These are phyloP conservation scores for Gelatoporia subvermispora DNA, from an alignment of 768 basidiomycete genomes.

Conservation along the genomic window DNA sequence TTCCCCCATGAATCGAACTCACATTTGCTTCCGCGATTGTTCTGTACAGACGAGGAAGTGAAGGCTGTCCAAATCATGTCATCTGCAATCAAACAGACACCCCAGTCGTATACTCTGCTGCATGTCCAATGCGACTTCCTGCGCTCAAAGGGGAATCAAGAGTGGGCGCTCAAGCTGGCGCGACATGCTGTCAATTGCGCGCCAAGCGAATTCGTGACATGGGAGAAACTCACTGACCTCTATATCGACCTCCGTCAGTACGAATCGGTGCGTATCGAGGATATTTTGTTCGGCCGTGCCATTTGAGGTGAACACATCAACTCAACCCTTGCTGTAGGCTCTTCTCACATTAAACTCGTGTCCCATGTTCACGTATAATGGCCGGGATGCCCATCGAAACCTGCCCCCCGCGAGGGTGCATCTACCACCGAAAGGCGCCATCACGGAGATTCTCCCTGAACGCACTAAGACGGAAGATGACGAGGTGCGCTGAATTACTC, in stretches of 20 bases:
- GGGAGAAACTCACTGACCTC: slow-evolving; percentile 95
- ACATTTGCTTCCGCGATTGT: not conserved
- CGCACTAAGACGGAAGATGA: slow-evolving; percentile 79
- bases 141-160: slow-evolving; percentile 73
- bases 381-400: slow-evolving; percentile 85
- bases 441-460: slow-evolving; percentile 88
- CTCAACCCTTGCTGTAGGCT: slow-evolving; percentile 36
- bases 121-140: slow-evolving; percentile 95
- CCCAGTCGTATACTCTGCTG: slow-evolving; percentile 90
- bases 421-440: slow-evolving; percentile 79
- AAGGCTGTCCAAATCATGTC: slow-evolving; percentile 95
- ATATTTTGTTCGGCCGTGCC: too few species aligned
- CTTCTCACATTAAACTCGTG: slow-evolving; percentile 96
- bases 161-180: slow-evolving; percentile 90
- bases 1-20: not conserved
- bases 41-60: slow-evolving; percentile 83
- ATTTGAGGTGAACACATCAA: too few species aligned
- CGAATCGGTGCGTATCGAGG: slow-evolving; percentile 47
- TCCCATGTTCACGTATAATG: slow-evolving; percentile 99
- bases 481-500: slow-evolving; percentile 43
- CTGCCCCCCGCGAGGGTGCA: slow-evolving; percentile 78
- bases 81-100: slow-evolving; percentile 74
- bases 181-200: slow-evolving; percentile 96
- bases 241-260: slow-evolving; percentile 89
- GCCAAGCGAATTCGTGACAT: slow-evolving; percentile 97